Percentiles rank a stretch among this genome's conserved stretches.
phyloP scores from a whole-genome alignment of 179 eudicot genomes.

The Silene vulgaris region DNA sequence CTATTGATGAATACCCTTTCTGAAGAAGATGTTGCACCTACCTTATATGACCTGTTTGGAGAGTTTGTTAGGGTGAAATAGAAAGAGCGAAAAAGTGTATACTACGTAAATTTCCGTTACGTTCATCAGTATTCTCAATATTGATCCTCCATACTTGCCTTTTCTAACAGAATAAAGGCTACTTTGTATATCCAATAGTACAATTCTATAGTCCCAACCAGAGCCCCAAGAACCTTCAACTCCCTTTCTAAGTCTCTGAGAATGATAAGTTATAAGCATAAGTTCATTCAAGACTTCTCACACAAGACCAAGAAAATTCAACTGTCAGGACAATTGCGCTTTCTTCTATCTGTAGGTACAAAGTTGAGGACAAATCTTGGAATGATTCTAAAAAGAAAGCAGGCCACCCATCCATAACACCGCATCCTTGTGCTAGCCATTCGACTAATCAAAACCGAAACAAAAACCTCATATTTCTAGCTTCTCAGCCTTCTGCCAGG shows the following conservation, averaged over 20 bases:
- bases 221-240: background rate
- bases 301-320: background rate
- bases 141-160: background rate
- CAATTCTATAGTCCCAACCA: background rate
- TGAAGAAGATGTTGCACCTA: background rate
- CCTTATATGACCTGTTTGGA: background rate
- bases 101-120: background rate
- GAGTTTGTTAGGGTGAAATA: no score
- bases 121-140: background rate
- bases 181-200: background rate
- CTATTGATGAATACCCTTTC: background rate
- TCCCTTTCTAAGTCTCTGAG: background rate
- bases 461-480: no score
- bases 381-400: background rate
- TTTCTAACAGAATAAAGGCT: background rate
- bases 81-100: background rate
- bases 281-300: background rate
- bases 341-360: background rate
- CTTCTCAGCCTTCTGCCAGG: no score
- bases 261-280: background rate
- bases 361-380: background rate
- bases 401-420: background rate
- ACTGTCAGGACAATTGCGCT: background rate
- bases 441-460: background rate
- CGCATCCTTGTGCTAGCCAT: background rate